Conservation (phyloP, 805 yeast genomes). For the Candida tibetensis region DNA sequence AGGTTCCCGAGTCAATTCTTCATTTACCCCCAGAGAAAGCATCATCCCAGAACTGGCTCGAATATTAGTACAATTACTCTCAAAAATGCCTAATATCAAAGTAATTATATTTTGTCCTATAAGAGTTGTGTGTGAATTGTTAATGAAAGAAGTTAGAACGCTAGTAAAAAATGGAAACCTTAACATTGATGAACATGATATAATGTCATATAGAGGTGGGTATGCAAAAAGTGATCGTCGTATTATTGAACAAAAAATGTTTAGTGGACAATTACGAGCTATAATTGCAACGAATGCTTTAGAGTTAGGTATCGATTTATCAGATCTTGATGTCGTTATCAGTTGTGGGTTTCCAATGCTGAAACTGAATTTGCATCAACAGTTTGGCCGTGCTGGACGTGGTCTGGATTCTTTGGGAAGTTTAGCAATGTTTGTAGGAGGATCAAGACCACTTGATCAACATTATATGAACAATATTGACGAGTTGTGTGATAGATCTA, state of each 20-base stretch:
- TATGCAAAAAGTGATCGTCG: conserved; percentile 85
- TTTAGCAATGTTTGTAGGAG: conserved; percentile 78
- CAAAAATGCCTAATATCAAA: conserved; percentile 54
- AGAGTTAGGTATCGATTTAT: conserved; percentile 94
- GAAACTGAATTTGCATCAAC: conserved; percentile 86
- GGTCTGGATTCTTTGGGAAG: conserved; percentile 68
- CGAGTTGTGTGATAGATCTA: conserved; percentile 43
- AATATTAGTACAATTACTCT: conserved; percentile 62
- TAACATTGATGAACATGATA: conserved; percentile 31
- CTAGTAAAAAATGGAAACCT: conserved; percentile 34
- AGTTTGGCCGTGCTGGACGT: conserved; percentile 96
- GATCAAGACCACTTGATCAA: conserved; percentile 82
- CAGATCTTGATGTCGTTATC: conserved; percentile 86
- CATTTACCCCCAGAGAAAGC: conserved; percentile 50
- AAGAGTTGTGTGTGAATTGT: conserved; percentile 77
- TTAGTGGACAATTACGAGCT: conserved; percentile 78
- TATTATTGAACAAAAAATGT: conserved; percentile 85
- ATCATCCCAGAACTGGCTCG: conserved; percentile 76
- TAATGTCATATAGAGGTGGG: conserved; percentile 95
- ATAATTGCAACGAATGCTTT: conserved; percentile 93
- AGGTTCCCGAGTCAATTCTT: neutral
- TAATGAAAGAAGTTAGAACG: conserved; percentile 78
- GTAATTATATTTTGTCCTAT: conserved; percentile 90
- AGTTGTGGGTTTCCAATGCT: conserved; percentile 92
- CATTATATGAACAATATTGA: conserved; percentile 72